Conservation (phyloP, 1,139 yeast genomes). For the Geotrichum histeridarum region DNA sequence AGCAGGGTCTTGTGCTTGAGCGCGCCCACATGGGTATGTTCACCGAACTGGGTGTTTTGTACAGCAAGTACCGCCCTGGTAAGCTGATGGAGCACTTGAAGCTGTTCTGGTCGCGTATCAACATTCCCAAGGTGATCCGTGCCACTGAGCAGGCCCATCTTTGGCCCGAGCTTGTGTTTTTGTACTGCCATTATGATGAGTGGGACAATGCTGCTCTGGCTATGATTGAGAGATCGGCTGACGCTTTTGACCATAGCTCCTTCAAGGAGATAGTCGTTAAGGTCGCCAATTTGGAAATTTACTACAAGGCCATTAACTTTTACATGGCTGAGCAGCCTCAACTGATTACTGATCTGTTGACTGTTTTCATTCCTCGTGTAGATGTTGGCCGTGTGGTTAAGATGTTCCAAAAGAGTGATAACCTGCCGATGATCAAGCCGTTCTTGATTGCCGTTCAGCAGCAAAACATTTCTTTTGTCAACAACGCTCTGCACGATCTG, state of each 20-base stretch:
- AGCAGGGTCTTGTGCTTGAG: constrained; percentile 92
- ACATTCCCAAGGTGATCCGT: constrained; percentile 92
- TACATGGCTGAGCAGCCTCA: constrained; percentile 91
- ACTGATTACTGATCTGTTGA: constrained; percentile 75
- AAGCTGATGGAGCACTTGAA: constrained; percentile 95
- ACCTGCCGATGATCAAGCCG: constrained; percentile 91
- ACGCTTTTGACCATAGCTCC: constrained; percentile 87
- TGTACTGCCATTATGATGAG: constrained; percentile 97
- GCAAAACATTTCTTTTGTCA: constrained; percentile 85
- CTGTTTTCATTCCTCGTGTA: constrained; percentile 80
- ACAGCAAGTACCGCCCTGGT: constrained; percentile 85
- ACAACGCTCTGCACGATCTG: constrained; percentile 91
- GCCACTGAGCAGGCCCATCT: constrained; percentile 92
- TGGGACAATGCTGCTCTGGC: constrained; percentile 98
- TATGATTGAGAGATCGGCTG: constrained; percentile 93
- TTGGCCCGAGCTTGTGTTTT: constrained; percentile 93
- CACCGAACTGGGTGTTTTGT: constrained; percentile 87
- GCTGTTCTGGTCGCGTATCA: constrained; percentile 95
- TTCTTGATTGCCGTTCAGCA: constrained; percentile 86
- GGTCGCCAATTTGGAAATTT: constrained; percentile 92
- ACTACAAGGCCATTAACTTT: constrained; percentile 93
- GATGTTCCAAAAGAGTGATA: constrained; percentile 91
- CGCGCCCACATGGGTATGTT: constrained; percentile 99
- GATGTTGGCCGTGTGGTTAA: constrained; percentile 94
- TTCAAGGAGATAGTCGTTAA: constrained; percentile 93